These are phyloP conservation scores for Solanum corneliomulleri DNA, from an alignment of 257 asterid genomes.

Conservation along the genomic window DNA sequence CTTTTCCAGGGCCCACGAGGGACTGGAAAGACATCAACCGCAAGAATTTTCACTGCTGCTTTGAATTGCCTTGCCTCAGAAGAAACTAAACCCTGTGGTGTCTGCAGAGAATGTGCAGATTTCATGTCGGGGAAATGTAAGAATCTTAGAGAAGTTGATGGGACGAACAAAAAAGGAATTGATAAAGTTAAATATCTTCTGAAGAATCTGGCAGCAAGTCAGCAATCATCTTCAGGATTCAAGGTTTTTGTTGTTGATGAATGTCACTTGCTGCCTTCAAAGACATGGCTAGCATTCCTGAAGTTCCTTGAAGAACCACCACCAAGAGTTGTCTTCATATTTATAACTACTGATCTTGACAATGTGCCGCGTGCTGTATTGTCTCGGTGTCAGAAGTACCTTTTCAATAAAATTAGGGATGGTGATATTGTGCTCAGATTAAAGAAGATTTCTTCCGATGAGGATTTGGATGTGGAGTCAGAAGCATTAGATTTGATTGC, in stretches of 20 bases:
- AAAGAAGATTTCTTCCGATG: conserved; percentile 55
- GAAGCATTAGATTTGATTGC: conserved; percentile 89
- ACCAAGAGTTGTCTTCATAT: conserved; percentile 56
- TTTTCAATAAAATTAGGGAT: conserved; percentile 68
- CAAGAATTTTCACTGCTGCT: conserved; percentile 78
- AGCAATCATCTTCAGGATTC: conserved; percentile 28
- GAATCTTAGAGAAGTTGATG: conserved; percentile 60
- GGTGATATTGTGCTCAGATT: conserved; percentile 61
- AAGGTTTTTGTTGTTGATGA: conserved; percentile 70
- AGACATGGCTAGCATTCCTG: conserved; percentile 76
- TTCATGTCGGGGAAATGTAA: conserved; percentile 63
- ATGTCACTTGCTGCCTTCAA: conserved; percentile 83
- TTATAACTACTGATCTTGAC: conserved; percentile 67
- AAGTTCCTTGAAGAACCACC: conserved; percentile 71
- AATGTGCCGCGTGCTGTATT: conserved; percentile 68
- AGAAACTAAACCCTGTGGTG: conserved; percentile 83
- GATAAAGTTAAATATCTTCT: conserved; percentile 44
- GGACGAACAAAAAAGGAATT: conserved; percentile 57
- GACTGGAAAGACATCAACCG: conserved; percentile 85
- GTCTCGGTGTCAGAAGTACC: conserved; percentile 84
- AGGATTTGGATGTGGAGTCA: conserved; percentile 58
- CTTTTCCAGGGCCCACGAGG: conserved; percentile 99
- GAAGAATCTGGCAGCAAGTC: conserved; percentile 30
- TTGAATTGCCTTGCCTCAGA: conserved; percentile 80
- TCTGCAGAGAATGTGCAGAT: conserved; percentile 71